Evolutionary conservation across 352 stramenopile species (phyloP), one percentile per base, ranked within the genome.

Genomic region (Salisapilia sapeloensis): DNA sequence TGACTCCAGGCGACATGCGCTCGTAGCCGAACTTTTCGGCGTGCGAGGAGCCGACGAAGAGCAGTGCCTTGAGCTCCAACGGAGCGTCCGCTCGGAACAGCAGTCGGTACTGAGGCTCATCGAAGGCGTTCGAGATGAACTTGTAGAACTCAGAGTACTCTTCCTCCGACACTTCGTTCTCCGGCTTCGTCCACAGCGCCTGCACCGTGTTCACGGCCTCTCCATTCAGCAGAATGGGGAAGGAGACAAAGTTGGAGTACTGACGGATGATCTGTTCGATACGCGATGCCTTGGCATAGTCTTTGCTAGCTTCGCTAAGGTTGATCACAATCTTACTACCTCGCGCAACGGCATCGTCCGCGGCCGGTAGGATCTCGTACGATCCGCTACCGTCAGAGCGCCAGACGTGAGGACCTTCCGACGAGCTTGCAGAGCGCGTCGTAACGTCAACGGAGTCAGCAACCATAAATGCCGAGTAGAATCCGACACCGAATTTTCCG

Each of bases 401-500:
- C 75, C 75, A 91, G 17, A 86, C 30, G 42, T 75, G 51, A 37
- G 61, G 57, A 29, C 61, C 33, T 40, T 44, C 48, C 29, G 59
- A 62, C 6, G 60, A 33, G 14, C 65, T 38, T 14, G 69, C 82
- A 29, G 66, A 94, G 40, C 85, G 56, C 35, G 79, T 84, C 32
- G 75, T 75, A 6, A 98, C 93, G 35, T 97, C 60, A 1, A 99
- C 92, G 37, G 94, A 83, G 42, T 98, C 83, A 15, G 85, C 85
- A 1, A 99, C 95, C 95, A 99, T 99, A 48, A 99, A 99, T 11
- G 92, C 91, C 4, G 91, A 97, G 65, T 99, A 99, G 50, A 99
- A 99, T 11, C 96, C 96, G 18, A 99, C 96, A 16, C 96, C 96
- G 44, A 99, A 99, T 56, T 99, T 97, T 24, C 96, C 96, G 44